These are phyloP conservation scores for Penicillium paneum DNA, from an alignment of 2,329 filamentous ascomycete species.

Conservation along the genomic window DNA sequence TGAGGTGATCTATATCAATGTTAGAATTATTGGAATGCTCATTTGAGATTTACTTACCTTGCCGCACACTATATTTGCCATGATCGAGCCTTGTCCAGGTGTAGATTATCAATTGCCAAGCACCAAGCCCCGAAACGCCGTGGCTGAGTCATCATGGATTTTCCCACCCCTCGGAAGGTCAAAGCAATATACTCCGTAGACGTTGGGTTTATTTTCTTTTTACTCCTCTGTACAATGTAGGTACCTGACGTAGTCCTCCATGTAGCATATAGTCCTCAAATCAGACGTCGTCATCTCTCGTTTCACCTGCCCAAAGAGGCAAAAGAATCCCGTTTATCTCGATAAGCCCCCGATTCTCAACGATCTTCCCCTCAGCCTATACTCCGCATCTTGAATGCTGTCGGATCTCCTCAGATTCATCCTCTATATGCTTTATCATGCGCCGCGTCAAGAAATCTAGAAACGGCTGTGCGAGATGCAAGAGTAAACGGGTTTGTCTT, in stretches of 20 bases:
- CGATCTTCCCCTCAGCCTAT: neutral
- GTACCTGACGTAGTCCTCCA: neutral
- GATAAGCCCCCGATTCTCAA: conserved; percentile 3
- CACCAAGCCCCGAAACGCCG: neutral
- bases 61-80: neutral
- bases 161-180: neutral
- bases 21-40: neutral
- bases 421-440: conserved; percentile 21
- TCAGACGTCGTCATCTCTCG: neutral
- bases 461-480: conserved; percentile 43
- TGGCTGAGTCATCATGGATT: conserved; percentile 1
- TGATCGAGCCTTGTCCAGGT: neutral
- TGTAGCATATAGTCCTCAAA: neutral
- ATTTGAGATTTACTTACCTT: neutral
- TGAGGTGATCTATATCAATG: neutral
- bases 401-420: conserved; percentile 4
- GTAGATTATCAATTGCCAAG: neutral
- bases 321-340: conserved; percentile 16
- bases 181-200: neutral
- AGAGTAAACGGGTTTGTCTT: conserved; percentile 38
- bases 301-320: conserved; percentile 12
- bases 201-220: neutral
- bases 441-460: conserved; percentile 43
- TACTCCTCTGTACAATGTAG: neutral
- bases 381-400: conserved; percentile 9